Conservation (phyloP, 2,329 filamentous ascomycete genomes). For the Cadophora sp. region DNA sequence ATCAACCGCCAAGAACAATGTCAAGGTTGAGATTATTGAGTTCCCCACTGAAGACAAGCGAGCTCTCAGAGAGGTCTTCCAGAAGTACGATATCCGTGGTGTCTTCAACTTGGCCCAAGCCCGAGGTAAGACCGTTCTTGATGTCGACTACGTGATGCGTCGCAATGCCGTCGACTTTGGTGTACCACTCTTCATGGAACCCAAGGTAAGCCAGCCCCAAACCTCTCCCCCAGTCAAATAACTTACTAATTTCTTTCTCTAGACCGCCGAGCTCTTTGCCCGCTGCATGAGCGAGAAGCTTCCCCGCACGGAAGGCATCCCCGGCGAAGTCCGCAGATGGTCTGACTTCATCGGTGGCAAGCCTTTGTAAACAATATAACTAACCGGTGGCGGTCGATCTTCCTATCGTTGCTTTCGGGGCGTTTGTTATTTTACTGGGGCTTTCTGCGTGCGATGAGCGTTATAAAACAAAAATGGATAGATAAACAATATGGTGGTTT, state of each 20-base stretch:
- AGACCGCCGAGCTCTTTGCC: constrained; percentile 96
- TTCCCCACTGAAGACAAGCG: constrained; percentile 98
- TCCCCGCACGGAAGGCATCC: constrained; percentile 85
- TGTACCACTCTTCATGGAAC: constrained; percentile 97
- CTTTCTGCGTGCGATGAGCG: not conserved
- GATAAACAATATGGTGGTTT: constrained; percentile 3
- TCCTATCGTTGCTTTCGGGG: constrained; percentile 6
- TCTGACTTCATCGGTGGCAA: constrained; percentile 93
- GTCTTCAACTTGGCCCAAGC: constrained; percentile 92
- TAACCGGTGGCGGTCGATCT: not conserved
- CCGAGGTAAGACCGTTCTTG: constrained; percentile 81
- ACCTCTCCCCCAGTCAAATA: not conserved
- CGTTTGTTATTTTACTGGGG: not conserved
- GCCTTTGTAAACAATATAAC: constrained; percentile 62
- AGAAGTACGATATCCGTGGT: constrained; percentile 95
- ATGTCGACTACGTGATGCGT: constrained; percentile 98
- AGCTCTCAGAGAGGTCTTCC: constrained; percentile 90
- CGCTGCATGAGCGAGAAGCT: constrained; percentile 98
- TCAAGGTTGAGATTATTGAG: constrained; percentile 87
- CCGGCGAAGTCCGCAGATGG: constrained; percentile 90
- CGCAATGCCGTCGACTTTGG: constrained; percentile 98
- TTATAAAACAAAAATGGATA: constrained; percentile 6
- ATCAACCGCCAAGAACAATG: constrained; percentile 67
- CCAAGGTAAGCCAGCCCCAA: constrained; percentile 70
- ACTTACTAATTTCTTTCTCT: constrained; percentile 34